Evolutionary conservation across 2,329 filamentous ascomycete species (phyloP).

Genomic region (Aspergillus sergii): DNA sequence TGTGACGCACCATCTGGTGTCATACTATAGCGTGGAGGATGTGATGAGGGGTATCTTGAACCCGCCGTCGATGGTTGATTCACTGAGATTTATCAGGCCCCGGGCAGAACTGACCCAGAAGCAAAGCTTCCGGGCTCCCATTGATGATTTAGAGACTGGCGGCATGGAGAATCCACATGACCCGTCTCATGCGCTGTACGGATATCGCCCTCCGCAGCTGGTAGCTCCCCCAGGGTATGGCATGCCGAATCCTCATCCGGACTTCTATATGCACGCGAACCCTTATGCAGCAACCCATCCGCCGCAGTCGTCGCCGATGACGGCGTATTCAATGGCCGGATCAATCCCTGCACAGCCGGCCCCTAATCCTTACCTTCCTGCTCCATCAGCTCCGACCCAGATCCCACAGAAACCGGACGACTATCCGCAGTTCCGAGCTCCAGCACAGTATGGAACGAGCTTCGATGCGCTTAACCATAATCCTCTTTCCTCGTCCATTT

Average conservation of each 20-base stretch:
- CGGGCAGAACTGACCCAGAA: slow-evolving; percentile 61
- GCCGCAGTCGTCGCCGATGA: slow-evolving; percentile 35
- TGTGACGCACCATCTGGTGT: slow-evolving; percentile 81
- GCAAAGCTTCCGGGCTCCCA: slow-evolving; percentile 68
- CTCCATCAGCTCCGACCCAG: slow-evolving; percentile 31
- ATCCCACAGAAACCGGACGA: slow-evolving; percentile 41
- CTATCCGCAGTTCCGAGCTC: slow-evolving; percentile 36
- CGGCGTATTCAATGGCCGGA: slow-evolving; percentile 38
- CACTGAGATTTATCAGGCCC: slow-evolving; percentile 55
- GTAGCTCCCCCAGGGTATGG: slow-evolving; percentile 38
- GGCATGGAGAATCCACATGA: slow-evolving; percentile 42
- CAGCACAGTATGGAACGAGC: slow-evolving; percentile 34
- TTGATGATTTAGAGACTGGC: slow-evolving; percentile 61
- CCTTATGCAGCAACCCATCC: slow-evolving; percentile 39
- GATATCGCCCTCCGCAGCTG: slow-evolving; percentile 43
- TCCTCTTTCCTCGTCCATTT: slow-evolving; percentile 37
- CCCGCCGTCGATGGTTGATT: slow-evolving; percentile 60
- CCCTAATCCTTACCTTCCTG: slow-evolving; percentile 42
- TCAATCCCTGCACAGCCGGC: slow-evolving; percentile 36
- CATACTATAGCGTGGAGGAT: slow-evolving; percentile 83
- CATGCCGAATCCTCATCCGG: slow-evolving; percentile 36
- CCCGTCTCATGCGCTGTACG: slow-evolving; percentile 41
- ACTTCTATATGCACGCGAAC: slow-evolving; percentile 41
- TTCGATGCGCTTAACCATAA: slow-evolving; percentile 41
- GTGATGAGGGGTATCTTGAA: slow-evolving; percentile 64